Evolutionary conservation across 1,284 basidiomycete genomes (phyloP).

Genomic region (Cryptococcus hybrid): DNA sequence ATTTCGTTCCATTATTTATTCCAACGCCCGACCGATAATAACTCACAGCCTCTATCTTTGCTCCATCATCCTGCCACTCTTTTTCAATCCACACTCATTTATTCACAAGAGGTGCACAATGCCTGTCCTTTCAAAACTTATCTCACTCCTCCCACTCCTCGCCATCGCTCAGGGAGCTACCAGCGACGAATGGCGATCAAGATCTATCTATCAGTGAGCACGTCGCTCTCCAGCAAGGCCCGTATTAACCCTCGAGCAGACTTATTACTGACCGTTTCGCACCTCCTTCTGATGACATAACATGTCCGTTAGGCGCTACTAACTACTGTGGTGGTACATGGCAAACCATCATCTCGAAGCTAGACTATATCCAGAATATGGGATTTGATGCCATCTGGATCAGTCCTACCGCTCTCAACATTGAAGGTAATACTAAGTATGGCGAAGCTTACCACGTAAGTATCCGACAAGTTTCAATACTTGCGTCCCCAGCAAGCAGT

Average conservation of each 20-base stretch:
- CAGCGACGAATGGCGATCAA: slow-evolving; percentile 29
- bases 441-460: slow-evolving; percentile 36
- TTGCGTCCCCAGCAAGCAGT: background rate
- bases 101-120: background rate
- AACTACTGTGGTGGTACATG: slow-evolving; percentile 73
- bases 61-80: no score
- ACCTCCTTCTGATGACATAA: slow-evolving; percentile 54
- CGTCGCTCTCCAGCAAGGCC: background rate
- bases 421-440: slow-evolving; percentile 63
- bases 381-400: slow-evolving; percentile 67
- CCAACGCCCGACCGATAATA: no score
- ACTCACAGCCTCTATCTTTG: no score
- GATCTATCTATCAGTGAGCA: slow-evolving; percentile 37
- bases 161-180: slow-evolving; percentile 24
- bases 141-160: slow-evolving; percentile 17
- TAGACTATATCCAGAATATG: slow-evolving; percentile 71
- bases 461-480: background rate
- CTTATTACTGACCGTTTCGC: slow-evolving; percentile 73
- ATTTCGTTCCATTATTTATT: no score
- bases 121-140: slow-evolving; percentile 6
- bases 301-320: slow-evolving; percentile 55
- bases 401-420: slow-evolving; percentile 46
- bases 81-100: no score
- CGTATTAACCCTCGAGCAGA: slow-evolving; percentile 31
- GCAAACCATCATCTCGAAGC: slow-evolving; percentile 63